Evolutionary conservation across 2,329 filamentous ascomycete species (phyloP).

Genomic region (Pseudonectria buxi): DNA sequence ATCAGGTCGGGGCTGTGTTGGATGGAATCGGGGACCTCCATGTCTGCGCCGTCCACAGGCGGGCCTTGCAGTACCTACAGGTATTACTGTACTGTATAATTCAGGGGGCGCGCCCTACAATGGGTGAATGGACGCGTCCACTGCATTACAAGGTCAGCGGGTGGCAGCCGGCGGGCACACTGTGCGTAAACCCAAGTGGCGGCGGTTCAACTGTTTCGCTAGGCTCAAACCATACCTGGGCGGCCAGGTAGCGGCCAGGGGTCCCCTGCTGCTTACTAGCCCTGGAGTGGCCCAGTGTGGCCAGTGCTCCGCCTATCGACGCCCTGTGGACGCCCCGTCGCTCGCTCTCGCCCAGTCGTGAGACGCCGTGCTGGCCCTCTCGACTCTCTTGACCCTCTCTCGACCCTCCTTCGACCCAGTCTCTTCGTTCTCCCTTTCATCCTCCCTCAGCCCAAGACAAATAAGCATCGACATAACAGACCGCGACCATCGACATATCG

Average conservation of each 20-base stretch:
- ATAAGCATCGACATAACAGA: too few species aligned
- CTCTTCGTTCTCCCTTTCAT: constrained; percentile 6
- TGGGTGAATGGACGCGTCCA: too few species aligned
- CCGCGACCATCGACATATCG: too few species aligned
- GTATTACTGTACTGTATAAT: too few species aligned
- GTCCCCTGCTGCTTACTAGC: constrained; percentile 14
- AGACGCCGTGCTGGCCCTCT: constrained; percentile 6
- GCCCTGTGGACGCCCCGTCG: too few species aligned
- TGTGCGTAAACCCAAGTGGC: constrained; percentile 9
- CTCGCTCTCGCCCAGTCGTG: constrained; percentile 6
- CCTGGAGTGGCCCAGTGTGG: not conserved
- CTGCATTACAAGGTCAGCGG: too few species aligned
- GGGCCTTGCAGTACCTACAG: too few species aligned
- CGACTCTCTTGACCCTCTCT: constrained; percentile 17
- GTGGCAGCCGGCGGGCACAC: constrained; percentile 2
- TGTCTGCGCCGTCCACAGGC: too few species aligned
- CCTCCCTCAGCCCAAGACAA: constrained; percentile 8
- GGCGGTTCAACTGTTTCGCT: constrained; percentile 20
- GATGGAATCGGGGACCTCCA: too few species aligned
- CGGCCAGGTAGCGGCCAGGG: constrained; percentile 14
- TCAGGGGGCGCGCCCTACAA: too few species aligned
- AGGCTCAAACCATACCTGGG: constrained; percentile 12
- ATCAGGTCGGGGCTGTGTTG: too few species aligned
- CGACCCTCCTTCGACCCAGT: constrained; percentile 12
- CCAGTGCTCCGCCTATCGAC: constrained; percentile 17